Evolutionary conservation across 2,329 filamentous ascomycete genomes (phyloP), one percentile per base, ranked within the genome.

Genomic region (Phialocephala subalpina): DNA sequence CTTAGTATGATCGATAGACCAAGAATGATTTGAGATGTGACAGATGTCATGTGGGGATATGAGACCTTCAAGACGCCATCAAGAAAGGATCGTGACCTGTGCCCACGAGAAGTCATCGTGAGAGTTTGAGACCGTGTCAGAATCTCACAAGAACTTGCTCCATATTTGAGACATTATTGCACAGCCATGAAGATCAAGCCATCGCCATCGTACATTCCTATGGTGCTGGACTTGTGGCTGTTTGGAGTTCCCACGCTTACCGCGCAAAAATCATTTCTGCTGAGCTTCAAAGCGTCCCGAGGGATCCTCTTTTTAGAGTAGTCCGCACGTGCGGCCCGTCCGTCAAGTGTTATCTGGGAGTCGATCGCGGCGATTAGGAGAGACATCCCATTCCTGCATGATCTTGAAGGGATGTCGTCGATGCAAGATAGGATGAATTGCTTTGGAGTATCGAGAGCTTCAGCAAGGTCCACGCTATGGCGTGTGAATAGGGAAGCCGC

Each of bases 291-390:
- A 61, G 53, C 58, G 59, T 22, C 63, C 63, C n/a, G 55, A 58
- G 58, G 62, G 29, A 33, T 58, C 65, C 55, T 52, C 56, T 64
- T 64, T 66, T 62, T 64, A 64, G 40, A 53, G 52, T 67, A 60
- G 40, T 49, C 27, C 7, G 29, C 49, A 42, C 45, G 52, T 63
- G 65, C 62, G 59, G 65, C 55, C 65, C 65, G 65, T 25, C 42
- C 16, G 42, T 45, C 36, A 40, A 40, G 36, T 25, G 40, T n/a
- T 27, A 52, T 25, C 49, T 16, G 18, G 22, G 45, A 33, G 20
- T 60, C 42, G 27, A 60, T 60, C 45, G 45, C 25, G 45, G n/a
- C n/a, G n/a, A n/a, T n/a, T n/a, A n/a, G n/a, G 25, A 20, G 45
- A 25, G 45, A 49, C 20, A 49, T n/a, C 22, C 22, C 18, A 20